Evolutionary conservation across 2,329 filamentous ascomycete genomes (phyloP).

Genomic region (Phoma sp.): DNA sequence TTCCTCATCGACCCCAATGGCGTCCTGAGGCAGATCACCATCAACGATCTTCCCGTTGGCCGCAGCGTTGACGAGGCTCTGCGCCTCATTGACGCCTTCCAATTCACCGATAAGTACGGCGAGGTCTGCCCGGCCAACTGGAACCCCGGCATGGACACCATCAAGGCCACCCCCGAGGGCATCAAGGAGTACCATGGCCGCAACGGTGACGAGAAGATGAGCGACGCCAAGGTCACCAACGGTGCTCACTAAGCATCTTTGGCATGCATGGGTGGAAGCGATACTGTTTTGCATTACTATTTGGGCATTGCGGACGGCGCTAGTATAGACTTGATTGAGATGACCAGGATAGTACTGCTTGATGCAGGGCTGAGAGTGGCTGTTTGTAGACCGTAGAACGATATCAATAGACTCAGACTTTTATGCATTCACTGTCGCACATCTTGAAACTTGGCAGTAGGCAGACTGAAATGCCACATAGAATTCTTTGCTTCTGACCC

Average conservation of each 20-base stretch:
- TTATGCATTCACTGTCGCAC: neutral
- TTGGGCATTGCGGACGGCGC: constrained; percentile 21
- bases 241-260: constrained; percentile 24
- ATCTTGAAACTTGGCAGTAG: no score
- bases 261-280: neutral
- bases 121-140: constrained; percentile 53
- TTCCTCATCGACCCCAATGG: constrained; percentile 72
- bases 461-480: no score
- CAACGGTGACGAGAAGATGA: constrained; percentile 46
- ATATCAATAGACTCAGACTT: constrained; percentile 6
- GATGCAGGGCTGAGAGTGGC: constrained; percentile 1
- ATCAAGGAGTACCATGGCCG: constrained; percentile 48
- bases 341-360: constrained; percentile 1
- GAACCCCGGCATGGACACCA: constrained; percentile 49
- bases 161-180: constrained; percentile 50
- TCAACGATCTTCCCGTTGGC: constrained; percentile 70
- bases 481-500: no score
- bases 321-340: constrained; percentile 19
- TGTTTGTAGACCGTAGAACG: constrained; percentile 12
- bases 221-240: constrained; percentile 37
- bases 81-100: constrained; percentile 60
- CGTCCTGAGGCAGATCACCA: constrained; percentile 65
- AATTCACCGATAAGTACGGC: constrained; percentile 53
- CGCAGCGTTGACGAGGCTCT: constrained; percentile 69
- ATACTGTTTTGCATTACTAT: constrained; percentile 9